A percentile compares a stretch with the other conserved stretches of the same genome.
Evolutionary conservation across 805 yeast genomes (phyloP).

Genomic region (Phaffomyces thermotolerans): DNA sequence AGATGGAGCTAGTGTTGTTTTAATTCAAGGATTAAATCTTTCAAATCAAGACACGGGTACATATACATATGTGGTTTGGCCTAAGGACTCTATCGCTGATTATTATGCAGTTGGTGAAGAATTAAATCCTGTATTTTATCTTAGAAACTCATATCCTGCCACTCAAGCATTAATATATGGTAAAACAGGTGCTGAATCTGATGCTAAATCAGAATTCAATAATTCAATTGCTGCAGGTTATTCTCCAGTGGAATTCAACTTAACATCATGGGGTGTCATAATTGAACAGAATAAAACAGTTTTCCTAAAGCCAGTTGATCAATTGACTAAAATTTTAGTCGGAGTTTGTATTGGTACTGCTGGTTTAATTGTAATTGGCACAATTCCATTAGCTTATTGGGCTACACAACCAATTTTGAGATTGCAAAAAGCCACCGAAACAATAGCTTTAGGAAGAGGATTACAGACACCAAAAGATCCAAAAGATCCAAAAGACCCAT

Average conservation of each 20-base stretch:
- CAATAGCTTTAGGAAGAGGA: conserved; percentile 35
- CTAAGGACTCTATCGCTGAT: too few relatives aligned
- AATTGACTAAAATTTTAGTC: conserved; percentile 58
- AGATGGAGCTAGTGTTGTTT: conserved; percentile 28
- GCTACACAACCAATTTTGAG: conserved; percentile 78
- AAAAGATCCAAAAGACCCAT: conserved; percentile 10
- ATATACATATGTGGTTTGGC: conserved; percentile 24
- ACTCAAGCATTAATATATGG: conserved; percentile 29
- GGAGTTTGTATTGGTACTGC: conserved; percentile 80
- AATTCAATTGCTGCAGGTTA: conserved; percentile 50
- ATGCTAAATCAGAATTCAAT: conserved; percentile 30
- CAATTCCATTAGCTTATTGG: conserved; percentile 77
- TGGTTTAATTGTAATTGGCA: conserved; percentile 61
- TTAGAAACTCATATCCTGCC: conserved; percentile 26
- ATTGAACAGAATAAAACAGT: conserved; percentile 54
- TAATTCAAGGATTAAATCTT: conserved; percentile 14
- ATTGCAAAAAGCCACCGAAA: conserved; percentile 75
- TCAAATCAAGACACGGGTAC: conserved; percentile 20
- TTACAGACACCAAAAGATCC: conserved; percentile 19
- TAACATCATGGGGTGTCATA: conserved; percentile 63
- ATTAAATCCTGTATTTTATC: too few relatives aligned
- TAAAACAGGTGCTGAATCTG: conserved; percentile 34
- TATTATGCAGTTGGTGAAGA: too few relatives aligned
- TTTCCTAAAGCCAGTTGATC: conserved; percentile 57
- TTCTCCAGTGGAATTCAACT: conserved; percentile 35